Base-by-base conservation (phyloP, 176 grass and related monocot genomes). In the Aegilops longissima region DNA sequence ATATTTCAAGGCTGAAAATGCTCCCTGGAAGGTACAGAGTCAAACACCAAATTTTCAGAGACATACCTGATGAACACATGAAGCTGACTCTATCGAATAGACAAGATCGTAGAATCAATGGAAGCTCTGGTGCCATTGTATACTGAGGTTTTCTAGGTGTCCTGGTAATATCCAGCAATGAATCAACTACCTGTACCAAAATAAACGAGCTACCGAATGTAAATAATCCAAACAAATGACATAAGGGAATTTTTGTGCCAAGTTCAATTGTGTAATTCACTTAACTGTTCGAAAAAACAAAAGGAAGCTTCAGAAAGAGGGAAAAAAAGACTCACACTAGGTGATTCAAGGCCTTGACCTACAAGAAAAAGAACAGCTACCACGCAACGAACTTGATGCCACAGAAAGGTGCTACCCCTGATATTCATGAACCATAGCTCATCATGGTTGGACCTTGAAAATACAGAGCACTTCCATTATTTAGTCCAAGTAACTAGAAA, bases 321-420 rank as follows among this genome's bases (percentile, higher is more conserved):
- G 18, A 13, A 2, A 29, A 77, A 27, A 83, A 61, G 73, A 98
- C 96, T 95, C 42, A 98, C 96, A 78, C 83, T 86, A 87, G 96
- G 92, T 81, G 86, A 83, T 81, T 98, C 96, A 56, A 96, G 84
- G 88, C 84, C 88, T 91, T 91, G 90, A 77, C 93, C 93, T 80
- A 94, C 86, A 86, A 98, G 70, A 94, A 98, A 98, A 25, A 98
- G 90, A 66, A 96, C 86, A 82, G 96, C 94, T 76, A 91, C 93
- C 93, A 98, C 96, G 90, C 93, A 98, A 11, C 96, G 90, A 77
- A 98, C 93, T 94, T 98, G 96, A 91, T 98, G 96, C 96, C 96
- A 98, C 70, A 98, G 82, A 80, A 98, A 98, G 42, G 96, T 93
- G 80, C 82, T 98, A 54, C 96, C 96, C 81, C 83, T 98, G 88